Percentiles rank a stretch among this genome's conserved stretches.
phyloP scores from a whole-genome alignment of 2,329 filamentous ascomycete genomes.

The Aspergillus thermomutatus region DNA sequence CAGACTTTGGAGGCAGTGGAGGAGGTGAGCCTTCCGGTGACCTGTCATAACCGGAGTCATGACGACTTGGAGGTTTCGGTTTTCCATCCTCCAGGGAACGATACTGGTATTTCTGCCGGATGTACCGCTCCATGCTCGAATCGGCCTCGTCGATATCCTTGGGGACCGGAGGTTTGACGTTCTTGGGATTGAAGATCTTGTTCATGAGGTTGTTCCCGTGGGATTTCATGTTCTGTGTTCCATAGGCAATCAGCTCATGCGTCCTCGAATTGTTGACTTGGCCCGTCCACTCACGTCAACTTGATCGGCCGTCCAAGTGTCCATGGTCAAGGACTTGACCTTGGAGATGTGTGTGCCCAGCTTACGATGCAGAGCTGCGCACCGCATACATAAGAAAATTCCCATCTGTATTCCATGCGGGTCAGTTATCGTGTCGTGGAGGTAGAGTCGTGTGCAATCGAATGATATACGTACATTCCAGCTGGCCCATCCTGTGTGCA shows the following conservation, averaged over 20 bases:
- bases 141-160: slow-evolving; percentile 91
- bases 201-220: slow-evolving; percentile 85
- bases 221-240: slow-evolving; percentile 79
- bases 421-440: slow-evolving; percentile 11
- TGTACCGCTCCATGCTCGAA: slow-evolving; percentile 91
- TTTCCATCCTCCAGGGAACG: slow-evolving; percentile 49
- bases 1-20: slow-evolving; percentile 59
- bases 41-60: slow-evolving; percentile 55
- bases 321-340: slow-evolving; percentile 98
- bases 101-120: slow-evolving; percentile 88
- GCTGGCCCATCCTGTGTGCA: slow-evolving; percentile 76
- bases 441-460: neutral
- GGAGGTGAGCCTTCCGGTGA: slow-evolving; percentile 55
- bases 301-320: slow-evolving; percentile 93
- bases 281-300: slow-evolving; percentile 68
- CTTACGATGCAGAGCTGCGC: slow-evolving; percentile 91
- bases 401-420: slow-evolving; percentile 62
- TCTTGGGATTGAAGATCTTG: slow-evolving; percentile 82
- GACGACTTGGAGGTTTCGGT: slow-evolving; percentile 46
- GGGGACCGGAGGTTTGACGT: slow-evolving; percentile 77
- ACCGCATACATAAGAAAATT: slow-evolving; percentile 96
- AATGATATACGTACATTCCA: slow-evolving; percentile 71
- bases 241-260: slow-evolving; percentile 73
- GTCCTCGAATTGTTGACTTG: neutral
- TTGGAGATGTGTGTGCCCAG: slow-evolving; percentile 97